Percentiles rank a stretch among this genome's conserved stretches.
Conservation (phyloP, 2,329 filamentous ascomycete species). For the Botryosphaeria agaves region DNA sequence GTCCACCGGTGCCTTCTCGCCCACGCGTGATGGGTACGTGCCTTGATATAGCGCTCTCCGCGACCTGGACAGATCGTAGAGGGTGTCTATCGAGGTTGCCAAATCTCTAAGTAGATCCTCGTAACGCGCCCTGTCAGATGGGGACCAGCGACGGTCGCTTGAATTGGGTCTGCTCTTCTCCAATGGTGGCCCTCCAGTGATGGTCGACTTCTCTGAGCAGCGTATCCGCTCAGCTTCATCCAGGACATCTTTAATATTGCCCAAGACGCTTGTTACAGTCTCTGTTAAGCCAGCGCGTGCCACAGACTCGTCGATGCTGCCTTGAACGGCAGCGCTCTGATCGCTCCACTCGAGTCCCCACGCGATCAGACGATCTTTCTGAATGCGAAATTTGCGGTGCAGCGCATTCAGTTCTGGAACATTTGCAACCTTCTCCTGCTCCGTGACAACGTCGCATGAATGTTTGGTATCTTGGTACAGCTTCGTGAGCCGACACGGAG, state of each 20-base stretch:
- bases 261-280: slow-evolving; percentile 61
- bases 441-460: slow-evolving; percentile 51
- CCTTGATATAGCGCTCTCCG: slow-evolving; percentile 28
- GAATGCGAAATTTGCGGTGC: slow-evolving; percentile 61
- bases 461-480: slow-evolving; percentile 72
- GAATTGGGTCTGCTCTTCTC: slow-evolving; percentile 12
- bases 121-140: slow-evolving; percentile 56
- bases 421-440: slow-evolving; percentile 41
- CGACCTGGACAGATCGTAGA: slow-evolving; percentile 59
- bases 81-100: slow-evolving; percentile 60
- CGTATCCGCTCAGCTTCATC: slow-evolving; percentile 61
- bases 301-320: slow-evolving; percentile 56
- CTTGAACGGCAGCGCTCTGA: slow-evolving; percentile 37
- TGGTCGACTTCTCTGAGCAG: slow-evolving; percentile 13
- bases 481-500: slow-evolving; percentile 49
- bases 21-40: slow-evolving; percentile 13
- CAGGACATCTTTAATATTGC: slow-evolving; percentile 63
- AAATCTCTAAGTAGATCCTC: slow-evolving; percentile 58
- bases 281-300: slow-evolving; percentile 54
- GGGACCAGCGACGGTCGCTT: slow-evolving; percentile 27
- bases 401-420: slow-evolving; percentile 50
- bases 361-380: slow-evolving; percentile 60
- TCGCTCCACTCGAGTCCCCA: slow-evolving; percentile 76
- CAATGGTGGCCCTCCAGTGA: slow-evolving; percentile 1
- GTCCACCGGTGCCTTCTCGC: neutral